A percentile compares a stretch with the other conserved stretches of the same genome.
phyloP scores from a whole-genome alignment of 2,329 filamentous ascomycete species.

The Diaporthe ampelina region DNA sequence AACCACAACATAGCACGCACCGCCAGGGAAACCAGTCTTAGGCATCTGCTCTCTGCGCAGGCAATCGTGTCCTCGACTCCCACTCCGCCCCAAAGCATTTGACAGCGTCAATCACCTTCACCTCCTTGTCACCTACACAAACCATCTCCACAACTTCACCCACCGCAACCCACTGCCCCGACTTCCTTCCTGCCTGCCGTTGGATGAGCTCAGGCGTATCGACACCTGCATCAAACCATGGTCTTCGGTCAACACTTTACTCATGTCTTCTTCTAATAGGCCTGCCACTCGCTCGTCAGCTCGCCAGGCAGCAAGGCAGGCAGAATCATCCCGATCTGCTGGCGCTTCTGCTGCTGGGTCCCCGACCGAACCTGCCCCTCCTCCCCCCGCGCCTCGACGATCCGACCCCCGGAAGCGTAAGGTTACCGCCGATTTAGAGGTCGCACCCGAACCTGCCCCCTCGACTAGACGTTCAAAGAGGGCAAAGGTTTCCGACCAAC shows the following conservation, averaged over 20 bases:
- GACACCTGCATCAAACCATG: constrained; percentile 43
- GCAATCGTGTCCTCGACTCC: constrained; percentile 19
- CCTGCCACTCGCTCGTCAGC: constrained; percentile 92
- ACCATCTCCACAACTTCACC: background rate
- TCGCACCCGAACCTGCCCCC: constrained; percentile 47
- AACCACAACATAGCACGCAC: constrained; percentile 11
- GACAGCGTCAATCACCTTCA: constrained; percentile 23
- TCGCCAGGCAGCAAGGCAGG: constrained; percentile 83
- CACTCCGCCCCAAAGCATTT: background rate
- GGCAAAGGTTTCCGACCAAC: constrained; percentile 70
- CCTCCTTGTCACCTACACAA: constrained; percentile 14
- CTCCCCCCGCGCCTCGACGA: constrained; percentile 53
- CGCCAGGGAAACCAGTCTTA: constrained; percentile 13
- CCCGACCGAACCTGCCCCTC: constrained; percentile 57
- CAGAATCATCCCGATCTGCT: constrained; percentile 61
- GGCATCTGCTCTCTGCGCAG: constrained; percentile 5
- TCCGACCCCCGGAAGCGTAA: constrained; percentile 80
- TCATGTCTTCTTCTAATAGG: constrained; percentile 87
- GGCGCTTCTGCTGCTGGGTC: constrained; percentile 55
- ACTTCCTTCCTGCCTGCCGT: constrained; percentile 42
- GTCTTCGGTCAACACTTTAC: constrained; percentile 58
- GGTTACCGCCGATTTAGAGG: constrained; percentile 64
- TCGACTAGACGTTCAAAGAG: constrained; percentile 77
- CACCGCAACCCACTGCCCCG: constrained; percentile 41
- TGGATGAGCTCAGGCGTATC: constrained; percentile 35